A percentile compares a stretch with the other conserved stretches of the same genome.
phyloP scores from a whole-genome alignment of 2,329 filamentous ascomycete species.

The Colletotrichum sp. region DNA sequence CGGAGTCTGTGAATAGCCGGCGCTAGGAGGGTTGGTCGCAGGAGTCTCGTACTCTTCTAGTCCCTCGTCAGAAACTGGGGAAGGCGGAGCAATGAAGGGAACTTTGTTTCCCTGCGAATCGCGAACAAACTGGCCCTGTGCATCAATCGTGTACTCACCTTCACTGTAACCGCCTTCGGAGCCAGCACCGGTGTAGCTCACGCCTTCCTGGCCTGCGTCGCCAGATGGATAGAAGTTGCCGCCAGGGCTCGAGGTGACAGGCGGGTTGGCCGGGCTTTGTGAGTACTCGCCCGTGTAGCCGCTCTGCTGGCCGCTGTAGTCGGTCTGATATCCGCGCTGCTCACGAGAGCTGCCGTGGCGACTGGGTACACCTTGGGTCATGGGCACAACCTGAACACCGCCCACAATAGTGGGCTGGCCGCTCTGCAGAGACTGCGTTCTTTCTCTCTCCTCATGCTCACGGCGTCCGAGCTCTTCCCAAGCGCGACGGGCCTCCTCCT shows the following conservation, averaged over 20 bases:
- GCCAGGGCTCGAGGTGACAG: constrained; percentile 34
- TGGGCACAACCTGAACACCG: constrained; percentile 93
- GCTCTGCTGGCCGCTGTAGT: constrained; percentile 30
- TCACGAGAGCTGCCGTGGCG: constrained; percentile 54
- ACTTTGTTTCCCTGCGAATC: constrained; percentile 68
- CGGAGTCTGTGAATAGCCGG: constrained; percentile 29
- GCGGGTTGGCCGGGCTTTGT: constrained; percentile 48
- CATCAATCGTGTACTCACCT: constrained; percentile 74
- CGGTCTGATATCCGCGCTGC: constrained; percentile 30
- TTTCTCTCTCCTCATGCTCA: constrained; percentile 91
- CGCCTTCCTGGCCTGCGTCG: constrained; percentile 9
- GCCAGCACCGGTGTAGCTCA: constrained; percentile 25
- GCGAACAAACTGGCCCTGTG: constrained; percentile 63
- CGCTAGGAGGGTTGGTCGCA: constrained; percentile 43
- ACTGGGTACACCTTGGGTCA: constrained; percentile 74
- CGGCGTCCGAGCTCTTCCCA: constrained; percentile 96
- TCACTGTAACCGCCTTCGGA: constrained; percentile 71
- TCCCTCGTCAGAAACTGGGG: constrained; percentile 55
- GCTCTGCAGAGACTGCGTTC: constrained; percentile 82
- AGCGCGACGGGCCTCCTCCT: constrained; percentile 91
- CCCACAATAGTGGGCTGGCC: constrained; percentile 90
- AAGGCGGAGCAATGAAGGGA: constrained; percentile 51
- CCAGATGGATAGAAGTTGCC: constrained; percentile 25
- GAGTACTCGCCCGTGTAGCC: constrained; percentile 41
- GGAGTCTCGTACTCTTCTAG: constrained; percentile 65